Conservation (phyloP, 2,329 filamentous ascomycete genomes). For the Dactylonectria estremocensis region DNA sequence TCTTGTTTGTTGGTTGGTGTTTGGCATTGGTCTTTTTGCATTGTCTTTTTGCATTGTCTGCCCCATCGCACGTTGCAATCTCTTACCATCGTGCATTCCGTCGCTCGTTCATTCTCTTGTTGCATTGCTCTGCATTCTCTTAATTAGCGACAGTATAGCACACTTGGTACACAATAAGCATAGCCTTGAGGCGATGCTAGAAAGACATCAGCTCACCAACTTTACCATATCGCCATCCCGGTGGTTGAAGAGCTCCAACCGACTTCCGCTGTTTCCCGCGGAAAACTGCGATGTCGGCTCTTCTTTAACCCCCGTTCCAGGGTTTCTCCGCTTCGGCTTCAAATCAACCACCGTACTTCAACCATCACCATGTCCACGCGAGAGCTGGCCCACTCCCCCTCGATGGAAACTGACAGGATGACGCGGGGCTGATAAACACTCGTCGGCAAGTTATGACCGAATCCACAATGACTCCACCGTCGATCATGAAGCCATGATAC, state of each 20-base stretch:
- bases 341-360: slow-evolving; percentile 41
- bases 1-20: neutral
- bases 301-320: slow-evolving; percentile 21
- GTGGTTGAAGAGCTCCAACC: neutral
- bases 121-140: no score
- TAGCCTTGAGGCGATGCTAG: neutral
- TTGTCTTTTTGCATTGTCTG: neutral
- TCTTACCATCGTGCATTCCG: no score
- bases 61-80: no score
- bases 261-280: slow-evolving; percentile 36
- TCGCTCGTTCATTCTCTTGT: no score
- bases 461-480: slow-evolving; percentile 1
- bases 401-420: slow-evolving; percentile 27
- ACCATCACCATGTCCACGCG: slow-evolving; percentile 9
- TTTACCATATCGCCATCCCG: neutral
- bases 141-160: no score
- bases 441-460: slow-evolving; percentile 19
- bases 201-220: neutral
- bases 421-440: slow-evolving; percentile 39
- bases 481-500: slow-evolving; percentile 1
- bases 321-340: slow-evolving; percentile 25
- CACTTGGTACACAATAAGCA: no score
- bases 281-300: slow-evolving; percentile 35
- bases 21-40: neutral
- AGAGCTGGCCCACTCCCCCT: slow-evolving; percentile 32